Conservation (phyloP, 768 basidiomycete genomes). For the Clathrus columnatus region DNA sequence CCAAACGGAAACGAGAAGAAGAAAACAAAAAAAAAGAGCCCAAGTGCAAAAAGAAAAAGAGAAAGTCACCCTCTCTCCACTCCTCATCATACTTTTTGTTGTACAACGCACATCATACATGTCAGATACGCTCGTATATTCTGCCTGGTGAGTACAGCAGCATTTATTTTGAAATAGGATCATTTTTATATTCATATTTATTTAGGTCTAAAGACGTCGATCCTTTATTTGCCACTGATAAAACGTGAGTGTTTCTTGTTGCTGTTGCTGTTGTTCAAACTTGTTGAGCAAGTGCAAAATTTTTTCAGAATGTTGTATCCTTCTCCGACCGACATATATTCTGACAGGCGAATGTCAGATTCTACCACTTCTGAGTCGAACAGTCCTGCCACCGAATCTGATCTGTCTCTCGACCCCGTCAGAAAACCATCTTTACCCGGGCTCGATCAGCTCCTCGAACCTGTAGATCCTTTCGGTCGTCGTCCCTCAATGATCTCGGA, state of each 20-base stretch:
- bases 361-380: constrained; percentile 28
- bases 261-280: background rate
- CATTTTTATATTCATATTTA: background rate
- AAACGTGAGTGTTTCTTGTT: background rate
- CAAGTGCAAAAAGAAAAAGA: no score
- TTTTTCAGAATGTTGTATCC: constrained; percentile 22
- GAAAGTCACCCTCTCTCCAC: no score
- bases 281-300: constrained; percentile 10
- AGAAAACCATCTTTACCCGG: constrained; percentile 9
- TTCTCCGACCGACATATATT: constrained; percentile 44
- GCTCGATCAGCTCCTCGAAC: constrained; percentile 9
- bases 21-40: no score
- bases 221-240: constrained; percentile 1
- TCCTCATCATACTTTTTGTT: no score
- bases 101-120: background rate
- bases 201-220: constrained; percentile 8
- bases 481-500: constrained; percentile 54
- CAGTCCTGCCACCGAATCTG: constrained; percentile 7
- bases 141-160: constrained; percentile 3
- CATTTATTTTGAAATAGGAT: background rate
- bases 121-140: constrained; percentile 7
- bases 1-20: no score
- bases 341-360: constrained; percentile 66
- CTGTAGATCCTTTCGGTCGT: constrained; percentile 38
- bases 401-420: constrained; percentile 2